Evolutionary conservation across 2,329 filamentous ascomycete genomes (phyloP).

Genomic region (Aplosporella prunicola): DNA sequence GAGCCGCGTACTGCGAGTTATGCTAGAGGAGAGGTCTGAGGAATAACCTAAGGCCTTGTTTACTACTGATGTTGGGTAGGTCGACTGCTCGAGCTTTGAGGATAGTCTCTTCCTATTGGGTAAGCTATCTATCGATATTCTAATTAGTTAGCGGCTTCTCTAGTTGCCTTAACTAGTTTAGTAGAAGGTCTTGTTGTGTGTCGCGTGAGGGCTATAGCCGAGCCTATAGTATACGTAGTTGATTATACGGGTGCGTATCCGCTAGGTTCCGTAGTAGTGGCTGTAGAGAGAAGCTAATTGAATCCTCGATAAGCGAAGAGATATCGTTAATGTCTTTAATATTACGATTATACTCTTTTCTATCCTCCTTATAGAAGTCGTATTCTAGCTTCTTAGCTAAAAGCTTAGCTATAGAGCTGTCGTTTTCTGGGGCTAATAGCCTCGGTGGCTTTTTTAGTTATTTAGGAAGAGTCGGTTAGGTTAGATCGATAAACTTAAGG

Average conservation of each 20-base stretch:
- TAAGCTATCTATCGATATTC: too few relatives aligned
- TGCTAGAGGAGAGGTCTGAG: too few relatives aligned
- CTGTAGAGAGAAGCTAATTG: background rate
- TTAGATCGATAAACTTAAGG: background rate
- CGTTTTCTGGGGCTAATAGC: background rate
- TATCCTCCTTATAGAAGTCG: background rate
- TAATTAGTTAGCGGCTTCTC: too few relatives aligned
- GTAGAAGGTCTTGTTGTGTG: background rate
- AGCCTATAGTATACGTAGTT: background rate
- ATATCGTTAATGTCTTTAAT: background rate
- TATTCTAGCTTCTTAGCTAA: background rate
- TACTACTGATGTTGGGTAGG: too few relatives aligned
- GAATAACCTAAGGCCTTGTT: too few relatives aligned
- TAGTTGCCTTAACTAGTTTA: background rate
- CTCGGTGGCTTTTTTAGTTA: background rate
- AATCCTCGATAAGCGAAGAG: background rate
- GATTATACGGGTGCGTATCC: background rate
- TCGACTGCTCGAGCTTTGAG: too few relatives aligned
- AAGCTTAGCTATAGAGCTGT: too few relatives aligned
- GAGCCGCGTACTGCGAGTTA: too few relatives aligned
- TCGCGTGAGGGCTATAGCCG: background rate
- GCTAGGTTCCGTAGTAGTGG: background rate
- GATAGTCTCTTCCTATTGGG: too few relatives aligned
- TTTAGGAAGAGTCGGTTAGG: background rate
- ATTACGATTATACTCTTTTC: background rate